A percentile compares a stretch with the other conserved stretches of the same genome.
phyloP scores from a whole-genome alignment of 2,329 filamentous ascomycete species.

The Aspergillus pseudoviridinutans region DNA sequence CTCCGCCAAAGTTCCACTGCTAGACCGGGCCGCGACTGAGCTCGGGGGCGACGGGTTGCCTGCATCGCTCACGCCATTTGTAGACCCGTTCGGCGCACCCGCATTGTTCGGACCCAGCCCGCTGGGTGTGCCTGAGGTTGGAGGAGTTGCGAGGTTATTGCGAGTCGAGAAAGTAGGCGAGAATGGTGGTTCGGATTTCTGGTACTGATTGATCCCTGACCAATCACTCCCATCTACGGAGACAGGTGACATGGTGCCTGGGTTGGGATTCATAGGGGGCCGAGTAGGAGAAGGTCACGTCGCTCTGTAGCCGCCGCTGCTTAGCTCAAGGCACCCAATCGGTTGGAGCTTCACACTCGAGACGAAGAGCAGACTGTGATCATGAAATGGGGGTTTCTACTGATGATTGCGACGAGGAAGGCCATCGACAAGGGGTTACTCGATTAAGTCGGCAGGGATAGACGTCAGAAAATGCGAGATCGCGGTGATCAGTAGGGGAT shows the following conservation, averaged over 20 bases:
- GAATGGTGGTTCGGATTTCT: slow-evolving; percentile 41
- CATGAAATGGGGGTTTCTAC: slow-evolving; percentile 14
- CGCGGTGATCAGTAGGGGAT: background rate
- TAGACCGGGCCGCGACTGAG: slow-evolving; percentile 72
- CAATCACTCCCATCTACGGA: slow-evolving; percentile 80
- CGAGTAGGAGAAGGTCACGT: slow-evolving; percentile 8
- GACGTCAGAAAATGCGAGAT: background rate
- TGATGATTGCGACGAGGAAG: slow-evolving; percentile 1
- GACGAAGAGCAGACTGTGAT: slow-evolving; percentile 1
- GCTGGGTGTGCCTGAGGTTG: slow-evolving; percentile 58
- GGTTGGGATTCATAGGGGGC: slow-evolving; percentile 63
- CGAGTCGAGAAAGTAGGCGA: slow-evolving; percentile 49
- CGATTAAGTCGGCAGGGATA: background rate
- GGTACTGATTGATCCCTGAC: slow-evolving; percentile 67
- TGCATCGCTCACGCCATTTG: slow-evolving; percentile 24
- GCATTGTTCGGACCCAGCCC: slow-evolving; percentile 56
- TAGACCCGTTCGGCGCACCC: slow-evolving; percentile 19
- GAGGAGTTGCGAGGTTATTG: slow-evolving; percentile 60
- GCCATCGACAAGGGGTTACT: slow-evolving; percentile 7
- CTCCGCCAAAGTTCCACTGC: slow-evolving; percentile 67
- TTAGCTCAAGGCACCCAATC: slow-evolving; percentile 2
- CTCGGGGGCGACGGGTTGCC: slow-evolving; percentile 76
- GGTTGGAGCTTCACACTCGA: slow-evolving; percentile 3
- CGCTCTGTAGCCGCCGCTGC: background rate
- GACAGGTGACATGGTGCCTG: slow-evolving; percentile 75